A percentile compares a stretch with the other conserved stretches of the same genome.
Evolutionary conservation across 495 filamentous ascomycete species (phyloP).

Genomic region (Glutinoglossum americanum): DNA sequence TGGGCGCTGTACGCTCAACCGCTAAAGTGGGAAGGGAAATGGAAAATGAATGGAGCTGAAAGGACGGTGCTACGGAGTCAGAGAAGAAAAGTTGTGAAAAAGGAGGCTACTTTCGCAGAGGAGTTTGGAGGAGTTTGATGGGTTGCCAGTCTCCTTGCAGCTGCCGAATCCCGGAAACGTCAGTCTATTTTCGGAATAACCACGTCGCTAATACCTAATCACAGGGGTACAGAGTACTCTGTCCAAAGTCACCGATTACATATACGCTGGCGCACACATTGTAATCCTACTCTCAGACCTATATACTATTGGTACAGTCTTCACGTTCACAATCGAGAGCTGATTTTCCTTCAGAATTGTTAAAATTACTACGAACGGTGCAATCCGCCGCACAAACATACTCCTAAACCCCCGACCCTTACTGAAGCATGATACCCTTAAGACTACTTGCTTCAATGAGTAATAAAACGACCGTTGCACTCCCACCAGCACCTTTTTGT

Average conservation of each 20-base stretch:
- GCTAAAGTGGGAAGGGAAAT: not conserved
- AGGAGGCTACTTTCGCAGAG: not conserved
- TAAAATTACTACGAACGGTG: not conserved
- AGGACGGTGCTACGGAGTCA: not conserved
- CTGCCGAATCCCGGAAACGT: too few species aligned
- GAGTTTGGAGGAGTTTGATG: not conserved
- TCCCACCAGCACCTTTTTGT: not conserved
- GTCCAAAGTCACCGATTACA: too few species aligned
- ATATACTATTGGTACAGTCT: too few species aligned
- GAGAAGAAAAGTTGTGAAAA: not conserved
- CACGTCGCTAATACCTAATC: too few species aligned
- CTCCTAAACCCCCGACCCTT: not conserved
- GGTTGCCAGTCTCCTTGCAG: not conserved
- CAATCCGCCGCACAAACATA: not conserved
- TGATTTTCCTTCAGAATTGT: too few species aligned
- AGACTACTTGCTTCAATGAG: not conserved
- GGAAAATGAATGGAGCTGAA: not conserved
- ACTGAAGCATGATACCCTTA: not conserved
- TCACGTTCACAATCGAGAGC: too few species aligned
- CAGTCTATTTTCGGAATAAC: too few species aligned
- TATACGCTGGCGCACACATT: too few species aligned
- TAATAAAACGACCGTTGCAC: not conserved
- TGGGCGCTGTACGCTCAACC: not conserved
- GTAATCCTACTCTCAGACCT: too few species aligned
- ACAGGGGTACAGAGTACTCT: too few species aligned